These are phyloP conservation scores for Lanmaoa pseudosensibilis DNA, from an alignment of 768 basidiomycete genomes.

Conservation along the genomic window DNA sequence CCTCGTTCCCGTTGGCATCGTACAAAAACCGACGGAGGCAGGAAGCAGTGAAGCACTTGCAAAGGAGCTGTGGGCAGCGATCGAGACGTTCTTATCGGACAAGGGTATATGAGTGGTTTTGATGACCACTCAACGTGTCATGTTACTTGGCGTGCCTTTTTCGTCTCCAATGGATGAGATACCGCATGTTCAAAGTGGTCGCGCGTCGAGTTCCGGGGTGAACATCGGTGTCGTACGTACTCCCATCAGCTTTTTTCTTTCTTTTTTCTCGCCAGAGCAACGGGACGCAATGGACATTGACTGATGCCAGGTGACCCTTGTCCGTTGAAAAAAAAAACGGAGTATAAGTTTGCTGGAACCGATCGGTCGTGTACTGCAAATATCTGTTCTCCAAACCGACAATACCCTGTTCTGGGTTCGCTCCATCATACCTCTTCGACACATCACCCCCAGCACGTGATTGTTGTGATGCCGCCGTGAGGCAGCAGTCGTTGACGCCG, in stretches of 20 bases:
- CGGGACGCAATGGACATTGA: too few relatives aligned
- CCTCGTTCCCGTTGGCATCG: conserved; percentile 25
- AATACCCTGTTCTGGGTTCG: too few relatives aligned
- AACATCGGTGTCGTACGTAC: not conserved
- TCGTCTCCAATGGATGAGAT: not conserved
- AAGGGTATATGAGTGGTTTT: conserved; percentile 16
- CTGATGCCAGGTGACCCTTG: not conserved
- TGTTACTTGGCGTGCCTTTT: not conserved
- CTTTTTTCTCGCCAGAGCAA: too few relatives aligned
- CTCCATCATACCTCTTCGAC: too few relatives aligned
- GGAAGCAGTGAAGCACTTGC: conserved; percentile 25
- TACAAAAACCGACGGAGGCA: conserved; percentile 11
- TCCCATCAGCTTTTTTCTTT: not conserved
- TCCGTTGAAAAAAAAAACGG: too few relatives aligned
- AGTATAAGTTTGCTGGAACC: too few relatives aligned
- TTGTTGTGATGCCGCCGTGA: too few relatives aligned
- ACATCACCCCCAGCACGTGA: too few relatives aligned
- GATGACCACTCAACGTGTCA: not conserved
- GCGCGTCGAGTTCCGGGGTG: not conserved
- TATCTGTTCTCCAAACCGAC: too few relatives aligned
- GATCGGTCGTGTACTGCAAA: too few relatives aligned
- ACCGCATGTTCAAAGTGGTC: not conserved
- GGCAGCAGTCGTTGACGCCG: too few relatives aligned
- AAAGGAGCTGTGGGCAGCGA: conserved; percentile 31
- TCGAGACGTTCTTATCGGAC: conserved; percentile 28